Evolutionary conservation across 2,329 filamentous ascomycete species (phyloP).

Genomic region (Botrytis deweyae): DNA sequence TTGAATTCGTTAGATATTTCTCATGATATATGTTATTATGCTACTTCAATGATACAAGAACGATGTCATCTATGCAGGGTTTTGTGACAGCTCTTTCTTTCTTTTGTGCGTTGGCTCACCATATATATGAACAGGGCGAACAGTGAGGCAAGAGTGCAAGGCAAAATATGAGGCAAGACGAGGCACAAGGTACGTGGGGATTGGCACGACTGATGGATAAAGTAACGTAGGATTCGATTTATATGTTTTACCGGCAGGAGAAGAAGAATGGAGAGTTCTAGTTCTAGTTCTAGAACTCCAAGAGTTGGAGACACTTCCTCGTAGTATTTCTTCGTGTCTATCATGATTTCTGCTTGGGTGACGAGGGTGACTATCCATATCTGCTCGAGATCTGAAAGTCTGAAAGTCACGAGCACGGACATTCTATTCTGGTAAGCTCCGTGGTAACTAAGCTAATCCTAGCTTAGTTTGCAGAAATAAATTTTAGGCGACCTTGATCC

Average conservation of each 20-base stretch:
- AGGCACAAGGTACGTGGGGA: not conserved
- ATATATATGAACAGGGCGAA: constrained; percentile 16
- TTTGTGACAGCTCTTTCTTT: constrained; percentile 5
- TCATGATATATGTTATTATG: not conserved
- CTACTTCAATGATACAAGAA: not conserved
- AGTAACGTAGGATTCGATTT: not conserved
- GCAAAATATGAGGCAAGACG: constrained; percentile 1
- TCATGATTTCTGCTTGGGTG: not conserved
- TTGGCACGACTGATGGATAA: not conserved
- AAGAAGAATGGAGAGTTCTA: not conserved
- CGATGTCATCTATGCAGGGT: constrained; percentile 6
- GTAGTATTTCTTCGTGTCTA: not conserved
- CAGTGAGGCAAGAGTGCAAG: constrained; percentile 10
- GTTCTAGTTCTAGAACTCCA: not conserved
- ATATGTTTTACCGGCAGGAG: not conserved
- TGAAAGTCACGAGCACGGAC: not conserved
- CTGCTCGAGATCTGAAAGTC: too few species aligned
- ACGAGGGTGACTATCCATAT: not conserved
- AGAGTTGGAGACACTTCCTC: not conserved
- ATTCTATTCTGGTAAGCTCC: not conserved
- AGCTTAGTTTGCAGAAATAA: constrained; percentile 8
- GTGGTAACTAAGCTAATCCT: constrained; percentile 4
- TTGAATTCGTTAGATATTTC: not conserved
- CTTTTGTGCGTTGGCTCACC: constrained; percentile 20
- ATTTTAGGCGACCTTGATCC: constrained; percentile 21